phyloP scores from a whole-genome alignment of 305 asterid species.

The Plantago coronopus region DNA sequence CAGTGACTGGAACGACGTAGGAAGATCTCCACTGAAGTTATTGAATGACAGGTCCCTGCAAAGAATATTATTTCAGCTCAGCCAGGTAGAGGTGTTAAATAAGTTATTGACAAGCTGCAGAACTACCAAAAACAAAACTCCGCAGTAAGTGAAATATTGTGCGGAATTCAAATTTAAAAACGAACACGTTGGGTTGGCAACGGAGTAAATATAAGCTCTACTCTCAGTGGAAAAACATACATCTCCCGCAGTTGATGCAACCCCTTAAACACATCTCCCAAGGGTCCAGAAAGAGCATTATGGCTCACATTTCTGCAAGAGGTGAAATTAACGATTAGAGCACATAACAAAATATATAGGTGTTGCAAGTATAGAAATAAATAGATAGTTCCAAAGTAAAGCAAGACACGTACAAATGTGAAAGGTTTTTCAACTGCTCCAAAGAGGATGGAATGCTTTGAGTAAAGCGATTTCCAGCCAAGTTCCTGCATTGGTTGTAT shows the following conservation, averaged over 20 bases:
- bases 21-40: conserved; percentile 82
- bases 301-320: conserved; percentile 74
- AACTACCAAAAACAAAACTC: background rate
- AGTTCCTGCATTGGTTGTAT: conserved; percentile 49
- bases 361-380: conserved; percentile 2
- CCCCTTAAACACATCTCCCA: conserved; percentile 70
- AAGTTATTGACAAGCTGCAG: background rate
- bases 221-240: conserved; percentile 30
- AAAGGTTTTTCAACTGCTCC: conserved; percentile 57
- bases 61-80: conserved; percentile 17
- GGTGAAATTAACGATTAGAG: conserved; percentile 7
- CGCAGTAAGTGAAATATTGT: too few species aligned
- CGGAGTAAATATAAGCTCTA: too few species aligned
- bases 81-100: background rate
- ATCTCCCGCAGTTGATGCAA: conserved; percentile 52
- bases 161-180: too few species aligned
- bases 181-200: too few species aligned
- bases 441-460: conserved; percentile 61
- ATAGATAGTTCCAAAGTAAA: conserved; percentile 10
- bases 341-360: conserved; percentile 10
- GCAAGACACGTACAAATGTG: conserved; percentile 55
- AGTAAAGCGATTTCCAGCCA: conserved; percentile 60
- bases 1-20: conserved; percentile 57
- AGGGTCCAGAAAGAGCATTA: conserved; percentile 57
- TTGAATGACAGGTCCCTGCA: conserved; percentile 85